Percentiles rank a stretch among this genome's conserved stretches.
phyloP scores from a whole-genome alignment of 768 basidiomycete genomes.

The Russula lepida region DNA sequence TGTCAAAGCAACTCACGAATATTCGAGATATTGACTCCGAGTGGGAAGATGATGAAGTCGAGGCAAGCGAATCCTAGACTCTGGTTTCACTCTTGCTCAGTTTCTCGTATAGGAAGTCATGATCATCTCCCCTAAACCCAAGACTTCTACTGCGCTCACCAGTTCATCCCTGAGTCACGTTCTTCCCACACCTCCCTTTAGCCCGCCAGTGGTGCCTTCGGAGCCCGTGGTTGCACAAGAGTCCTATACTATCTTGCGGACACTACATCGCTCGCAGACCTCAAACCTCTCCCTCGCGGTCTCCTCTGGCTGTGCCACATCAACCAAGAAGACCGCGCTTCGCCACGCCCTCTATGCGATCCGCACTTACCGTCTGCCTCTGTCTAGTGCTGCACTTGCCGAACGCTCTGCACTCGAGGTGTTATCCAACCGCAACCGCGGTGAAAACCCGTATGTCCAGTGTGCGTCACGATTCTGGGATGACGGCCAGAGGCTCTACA shows the following conservation, averaged over 20 bases:
- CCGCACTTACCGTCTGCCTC: constrained; percentile 17
- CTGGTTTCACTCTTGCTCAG: background rate
- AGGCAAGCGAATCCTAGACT: constrained; percentile 3
- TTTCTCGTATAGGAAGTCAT: constrained; percentile 18
- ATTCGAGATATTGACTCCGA: constrained; percentile 21
- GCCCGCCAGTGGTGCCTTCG: background rate
- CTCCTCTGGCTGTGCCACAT: constrained; percentile 3
- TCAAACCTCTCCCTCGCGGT: constrained; percentile 16
- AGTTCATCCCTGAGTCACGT: background rate
- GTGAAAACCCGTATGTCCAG: constrained; percentile 14
- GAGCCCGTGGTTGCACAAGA: background rate
- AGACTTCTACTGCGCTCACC: background rate
- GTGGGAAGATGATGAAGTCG: constrained; percentile 22
- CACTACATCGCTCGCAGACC: constrained; percentile 15
- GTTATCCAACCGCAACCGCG: background rate
- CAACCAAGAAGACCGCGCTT: constrained; percentile 7
- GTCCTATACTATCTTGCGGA: constrained; percentile 19
- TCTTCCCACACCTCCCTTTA: constrained; percentile 4
- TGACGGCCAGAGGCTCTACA: constrained; percentile 15
- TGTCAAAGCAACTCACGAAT: constrained; percentile 16
- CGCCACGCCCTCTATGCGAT: constrained; percentile 18
- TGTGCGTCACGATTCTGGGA: constrained; percentile 19
- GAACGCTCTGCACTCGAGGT: constrained; percentile 15
- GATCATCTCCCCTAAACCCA: constrained; percentile 20
- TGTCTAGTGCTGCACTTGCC: constrained; percentile 4